A percentile compares a stretch with the other conserved stretches of the same genome.
phyloP scores from a whole-genome alignment of 352 stramenopile species.

The Phytophthora rubi region DNA sequence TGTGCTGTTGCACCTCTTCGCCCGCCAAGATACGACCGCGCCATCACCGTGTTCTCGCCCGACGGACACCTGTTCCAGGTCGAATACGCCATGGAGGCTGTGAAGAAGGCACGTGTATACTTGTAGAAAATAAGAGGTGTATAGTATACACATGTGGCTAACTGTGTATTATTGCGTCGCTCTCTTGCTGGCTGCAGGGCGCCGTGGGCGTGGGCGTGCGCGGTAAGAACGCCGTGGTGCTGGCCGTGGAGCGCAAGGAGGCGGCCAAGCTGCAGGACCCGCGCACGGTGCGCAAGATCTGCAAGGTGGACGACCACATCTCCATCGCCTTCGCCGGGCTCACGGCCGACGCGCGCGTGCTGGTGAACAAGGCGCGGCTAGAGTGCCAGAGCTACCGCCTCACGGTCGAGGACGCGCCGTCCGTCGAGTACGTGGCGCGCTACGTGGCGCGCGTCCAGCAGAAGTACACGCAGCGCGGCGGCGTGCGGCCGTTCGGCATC shows the following conservation, averaged over 20 bases:
- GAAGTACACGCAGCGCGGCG: slow-evolving; percentile 98
- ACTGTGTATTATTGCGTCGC: neutral
- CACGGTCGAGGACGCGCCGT: slow-evolving; percentile 94
- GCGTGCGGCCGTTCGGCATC: slow-evolving; percentile 98
- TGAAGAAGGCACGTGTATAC: slow-evolving; percentile 88
- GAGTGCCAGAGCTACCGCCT: slow-evolving; percentile 99
- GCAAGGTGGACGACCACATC: slow-evolving; percentile 98
- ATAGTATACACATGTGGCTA: slow-evolving; percentile 7
- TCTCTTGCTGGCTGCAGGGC: slow-evolving; percentile 59
- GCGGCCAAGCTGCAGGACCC: slow-evolving; percentile 96
- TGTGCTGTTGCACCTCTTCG: slow-evolving; percentile 1
- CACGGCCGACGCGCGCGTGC: slow-evolving; percentile 97
- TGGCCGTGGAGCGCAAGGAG: slow-evolving; percentile 92
- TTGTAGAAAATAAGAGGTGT: neutral
- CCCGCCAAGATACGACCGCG: slow-evolving; percentile 95
- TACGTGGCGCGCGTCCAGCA: slow-evolving; percentile 98
- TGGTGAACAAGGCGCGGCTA: slow-evolving; percentile 97
- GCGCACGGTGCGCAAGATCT: slow-evolving; percentile 99
- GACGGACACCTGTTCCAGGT: slow-evolving; percentile 99
- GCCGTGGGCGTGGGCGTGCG: slow-evolving; percentile 97
- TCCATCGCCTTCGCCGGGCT: slow-evolving; percentile 98
- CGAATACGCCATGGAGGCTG: slow-evolving; percentile 99
- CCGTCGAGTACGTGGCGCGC: slow-evolving; percentile 97
- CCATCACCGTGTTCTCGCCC: slow-evolving; percentile 99
- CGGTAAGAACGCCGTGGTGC: slow-evolving; percentile 95